Percentiles rank a stretch among this genome's conserved stretches.
These are phyloP conservation scores for Volvox reticuliferus DNA, from an alignment of 139 green algal genomes.

Conservation along the genomic window DNA sequence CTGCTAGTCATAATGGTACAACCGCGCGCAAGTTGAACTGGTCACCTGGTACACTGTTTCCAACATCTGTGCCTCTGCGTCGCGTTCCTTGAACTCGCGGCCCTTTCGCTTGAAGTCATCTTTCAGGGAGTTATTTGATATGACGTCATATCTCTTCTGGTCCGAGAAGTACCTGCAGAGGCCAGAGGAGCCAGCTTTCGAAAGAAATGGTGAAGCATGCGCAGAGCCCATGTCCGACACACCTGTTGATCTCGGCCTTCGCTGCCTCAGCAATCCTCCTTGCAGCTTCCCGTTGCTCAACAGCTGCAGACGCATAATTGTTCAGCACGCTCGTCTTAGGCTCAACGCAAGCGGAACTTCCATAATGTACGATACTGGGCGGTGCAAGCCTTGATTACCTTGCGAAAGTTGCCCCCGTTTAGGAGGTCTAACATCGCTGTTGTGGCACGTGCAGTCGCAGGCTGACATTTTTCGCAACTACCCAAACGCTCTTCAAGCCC, in stretches of 20 bases:
- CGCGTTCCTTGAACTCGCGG: conserved; percentile 63
- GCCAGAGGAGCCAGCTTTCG: neutral
- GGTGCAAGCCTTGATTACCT: neutral
- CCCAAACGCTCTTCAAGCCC: no score
- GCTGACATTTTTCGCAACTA: conserved; percentile 15
- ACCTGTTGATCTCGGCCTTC: conserved; percentile 62
- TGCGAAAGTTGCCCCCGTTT: conserved; percentile 40
- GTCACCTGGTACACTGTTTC: conserved; percentile 71
- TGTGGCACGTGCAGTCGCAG: conserved; percentile 51
- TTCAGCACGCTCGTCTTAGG: neutral
- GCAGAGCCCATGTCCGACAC: conserved; percentile 11
- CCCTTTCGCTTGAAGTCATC: conserved; percentile 68
- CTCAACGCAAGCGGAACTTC: neutral
- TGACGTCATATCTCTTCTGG: conserved; percentile 58
- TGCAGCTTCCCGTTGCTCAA: conserved; percentile 64
- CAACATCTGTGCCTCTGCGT: conserved; percentile 63
- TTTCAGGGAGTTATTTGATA: conserved; percentile 53
- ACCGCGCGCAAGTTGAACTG: neutral
- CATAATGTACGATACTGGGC: neutral
- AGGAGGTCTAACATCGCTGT: conserved; percentile 27
- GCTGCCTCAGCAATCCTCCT: conserved; percentile 56
- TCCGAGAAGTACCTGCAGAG: conserved; percentile 68
- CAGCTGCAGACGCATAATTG: conserved; percentile 48
- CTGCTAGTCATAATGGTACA: neutral
- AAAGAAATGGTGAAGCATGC: neutral